phyloP scores from a whole-genome alignment of 2,329 filamentous ascomycete genomes.

The Pseudogymnoascus sp. region DNA sequence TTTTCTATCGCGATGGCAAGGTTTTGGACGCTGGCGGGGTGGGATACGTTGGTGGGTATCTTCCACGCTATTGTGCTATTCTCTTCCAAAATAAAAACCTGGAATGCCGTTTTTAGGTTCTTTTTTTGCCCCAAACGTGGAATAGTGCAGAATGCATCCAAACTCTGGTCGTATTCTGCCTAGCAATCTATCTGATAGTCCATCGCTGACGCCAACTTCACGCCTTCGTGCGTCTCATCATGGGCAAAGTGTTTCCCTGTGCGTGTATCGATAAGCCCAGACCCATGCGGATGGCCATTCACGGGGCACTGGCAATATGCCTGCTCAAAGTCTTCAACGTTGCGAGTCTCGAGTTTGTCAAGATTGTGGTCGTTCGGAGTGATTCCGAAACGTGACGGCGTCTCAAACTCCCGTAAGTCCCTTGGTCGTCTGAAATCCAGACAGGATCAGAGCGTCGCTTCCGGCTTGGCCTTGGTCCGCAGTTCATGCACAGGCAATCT shows the following conservation, averaged over 20 bases:
- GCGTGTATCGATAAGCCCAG: conserved; percentile 1
- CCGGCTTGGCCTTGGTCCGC: conserved; percentile 2
- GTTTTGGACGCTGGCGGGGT: neutral
- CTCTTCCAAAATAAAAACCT: neutral
- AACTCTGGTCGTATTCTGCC: neutral
- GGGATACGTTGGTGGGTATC: neutral
- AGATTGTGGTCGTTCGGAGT: neutral
- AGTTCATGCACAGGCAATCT: conserved; percentile 6
- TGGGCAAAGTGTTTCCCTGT: neutral
- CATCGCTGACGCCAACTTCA: neutral
- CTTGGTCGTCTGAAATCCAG: conserved; percentile 4
- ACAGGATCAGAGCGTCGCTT: neutral
- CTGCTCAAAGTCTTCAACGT: neutral
- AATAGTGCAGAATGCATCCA: neutral
- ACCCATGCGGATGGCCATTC: neutral
- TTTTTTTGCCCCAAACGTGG: neutral
- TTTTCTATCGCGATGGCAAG: neutral
- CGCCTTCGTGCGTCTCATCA: conserved; percentile 4
- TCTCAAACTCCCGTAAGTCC: neutral
- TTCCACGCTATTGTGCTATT: neutral
- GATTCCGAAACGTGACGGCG: conserved; percentile 2
- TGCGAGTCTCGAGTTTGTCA: neutral
- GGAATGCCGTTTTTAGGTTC: neutral
- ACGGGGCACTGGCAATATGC: neutral
- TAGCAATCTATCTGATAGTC: conserved; percentile 5